A percentile compares a stretch with the other conserved stretches of the same genome.
phyloP scores from a whole-genome alignment of 352 stramenopile species.

The Phytophthora uliginosa region DNA sequence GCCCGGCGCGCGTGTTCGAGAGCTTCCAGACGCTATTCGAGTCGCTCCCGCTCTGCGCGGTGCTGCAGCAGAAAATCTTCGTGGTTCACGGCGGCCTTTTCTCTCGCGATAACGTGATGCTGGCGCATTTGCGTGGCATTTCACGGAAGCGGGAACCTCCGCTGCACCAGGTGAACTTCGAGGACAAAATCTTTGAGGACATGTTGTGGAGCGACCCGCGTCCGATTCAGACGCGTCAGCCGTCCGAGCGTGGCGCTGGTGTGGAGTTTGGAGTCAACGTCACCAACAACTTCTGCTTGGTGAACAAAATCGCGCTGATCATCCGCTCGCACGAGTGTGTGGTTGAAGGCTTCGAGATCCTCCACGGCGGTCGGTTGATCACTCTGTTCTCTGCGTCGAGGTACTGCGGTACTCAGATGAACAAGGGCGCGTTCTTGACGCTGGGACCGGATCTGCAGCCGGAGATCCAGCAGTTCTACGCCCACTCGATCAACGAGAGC shows the following conservation, averaged over 20 bases:
- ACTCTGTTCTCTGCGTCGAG: constrained; percentile 94
- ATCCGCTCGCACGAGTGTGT: constrained; percentile 97
- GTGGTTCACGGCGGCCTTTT: constrained; percentile 96
- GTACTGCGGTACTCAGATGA: constrained; percentile 95
- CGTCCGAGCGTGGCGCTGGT: constrained; percentile 90
- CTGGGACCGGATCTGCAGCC: constrained; percentile 92
- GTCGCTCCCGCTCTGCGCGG: constrained; percentile 88
- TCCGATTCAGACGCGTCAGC: constrained; percentile 76
- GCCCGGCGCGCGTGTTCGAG: constrained; percentile 67
- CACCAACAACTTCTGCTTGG: constrained; percentile 95
- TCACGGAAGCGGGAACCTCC: constrained; percentile 93
- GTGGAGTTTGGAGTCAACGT: constrained; percentile 95
- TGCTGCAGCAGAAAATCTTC: constrained; percentile 94
- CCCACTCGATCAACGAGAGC: constrained; percentile 85
- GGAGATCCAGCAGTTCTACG: constrained; percentile 96
- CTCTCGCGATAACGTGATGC: constrained; percentile 91
- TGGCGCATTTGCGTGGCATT: constrained; percentile 93
- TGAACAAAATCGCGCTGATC: constrained; percentile 94
- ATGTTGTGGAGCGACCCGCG: constrained; percentile 95
- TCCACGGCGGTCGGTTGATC: constrained; percentile 91
- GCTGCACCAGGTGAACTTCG: constrained; percentile 88
- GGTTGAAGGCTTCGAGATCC: constrained; percentile 92
- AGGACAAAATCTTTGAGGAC: constrained; percentile 95
- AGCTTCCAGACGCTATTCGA: constrained; percentile 90
- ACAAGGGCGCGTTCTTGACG: constrained; percentile 94